phyloP scores from a whole-genome alignment of 2,329 filamentous ascomycete species.

The Raffaelea ambrosiae region DNA sequence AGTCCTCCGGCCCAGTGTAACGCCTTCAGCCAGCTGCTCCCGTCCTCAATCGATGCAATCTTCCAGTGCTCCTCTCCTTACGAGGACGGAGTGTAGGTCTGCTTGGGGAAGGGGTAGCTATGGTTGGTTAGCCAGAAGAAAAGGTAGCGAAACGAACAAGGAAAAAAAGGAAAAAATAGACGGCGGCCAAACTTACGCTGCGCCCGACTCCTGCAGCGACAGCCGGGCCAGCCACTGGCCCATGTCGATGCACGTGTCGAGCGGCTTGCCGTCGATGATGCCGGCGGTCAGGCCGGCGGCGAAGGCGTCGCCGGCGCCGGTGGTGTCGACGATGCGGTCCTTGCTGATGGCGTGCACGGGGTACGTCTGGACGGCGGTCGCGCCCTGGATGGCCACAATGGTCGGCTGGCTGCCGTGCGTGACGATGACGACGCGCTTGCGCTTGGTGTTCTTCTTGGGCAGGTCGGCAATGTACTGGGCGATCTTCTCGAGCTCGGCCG shows the following conservation, averaged over 20 bases:
- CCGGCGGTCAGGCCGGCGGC: conserved; percentile 90
- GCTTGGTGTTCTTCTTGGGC: conserved; percentile 83
- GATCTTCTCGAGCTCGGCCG: conserved; percentile 71
- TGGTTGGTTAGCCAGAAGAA: no score
- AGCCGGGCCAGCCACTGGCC: conserved; percentile 94
- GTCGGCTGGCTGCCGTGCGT: conserved; percentile 93
- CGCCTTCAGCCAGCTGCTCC: background rate
- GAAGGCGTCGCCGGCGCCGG: conserved; percentile 93
- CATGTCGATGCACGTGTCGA: conserved; percentile 76
- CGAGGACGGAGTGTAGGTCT: conserved; percentile 52
- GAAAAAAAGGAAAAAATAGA: conserved; percentile 44
- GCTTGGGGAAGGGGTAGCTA: conserved; percentile 77
- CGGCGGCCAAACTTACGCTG: no score
- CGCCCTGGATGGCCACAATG: conserved; percentile 68
- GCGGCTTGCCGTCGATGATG: conserved; percentile 71
- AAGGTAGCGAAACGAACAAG: conserved; percentile 32
- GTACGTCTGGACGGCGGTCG: conserved; percentile 65
- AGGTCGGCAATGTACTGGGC: conserved; percentile 77
- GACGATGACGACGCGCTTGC: conserved; percentile 79
- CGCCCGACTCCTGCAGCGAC: conserved; percentile 90
- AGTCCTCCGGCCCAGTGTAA: background rate
- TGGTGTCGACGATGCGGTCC: conserved; percentile 86
- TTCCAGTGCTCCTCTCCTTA: background rate
- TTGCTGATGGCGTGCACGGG: conserved; percentile 71
- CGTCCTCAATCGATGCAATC: background rate